Base-by-base conservation (phyloP, 2,329 filamentous ascomycete genomes). In the Cadophora sp. region DNA sequence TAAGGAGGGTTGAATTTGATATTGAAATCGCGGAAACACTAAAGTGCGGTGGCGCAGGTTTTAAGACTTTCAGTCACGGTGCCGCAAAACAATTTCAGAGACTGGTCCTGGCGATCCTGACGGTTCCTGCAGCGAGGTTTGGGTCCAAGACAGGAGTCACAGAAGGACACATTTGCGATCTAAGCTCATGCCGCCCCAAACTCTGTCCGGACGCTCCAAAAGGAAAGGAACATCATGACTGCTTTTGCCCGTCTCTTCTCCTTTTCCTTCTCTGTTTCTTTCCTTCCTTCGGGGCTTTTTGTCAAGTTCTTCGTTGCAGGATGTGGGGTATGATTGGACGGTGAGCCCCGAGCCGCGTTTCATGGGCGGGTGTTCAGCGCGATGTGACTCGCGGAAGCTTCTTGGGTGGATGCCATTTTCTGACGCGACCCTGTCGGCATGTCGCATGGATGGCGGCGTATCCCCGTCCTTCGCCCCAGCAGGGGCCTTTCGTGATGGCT, bases 381-480 rank as follows among this genome's bases (percentile, higher is more conserved):
- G 63, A 53, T 43, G 48, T 72, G 69, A 68, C 69, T 71, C 68
- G 72, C 29, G 29, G 66, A 64, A 46, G 40, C 43, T 62, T 50
- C 16, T 46, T 50, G 31, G 65, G 71, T 69, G 68, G 70, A 65
- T 68, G 66, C 68, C 27, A 66, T 67, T 67, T 69, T 60, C 62
- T 72, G 72, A 73, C 70, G 69, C 71, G 66, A 70, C 71, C 71
- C 66, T 73, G 72, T 72, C 69, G 67, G 62, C 69, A 69, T 68
- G 66, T 64, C 67, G 65, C 64, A 62, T 43, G 63, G 34, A 62
- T 62, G 40, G 29, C 31, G 26, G 40, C 31, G 60, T 40, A 60
- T 51, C 37, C 59, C 51, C 40, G 31, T 55, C 31, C 34, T 56
- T 27, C 56, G 31, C 43, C 56, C 56, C 56, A 59, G 56, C 56